Conservation (phyloP, 495 filamentous ascomycete genomes). For the Apiosordaria backusii region DNA sequence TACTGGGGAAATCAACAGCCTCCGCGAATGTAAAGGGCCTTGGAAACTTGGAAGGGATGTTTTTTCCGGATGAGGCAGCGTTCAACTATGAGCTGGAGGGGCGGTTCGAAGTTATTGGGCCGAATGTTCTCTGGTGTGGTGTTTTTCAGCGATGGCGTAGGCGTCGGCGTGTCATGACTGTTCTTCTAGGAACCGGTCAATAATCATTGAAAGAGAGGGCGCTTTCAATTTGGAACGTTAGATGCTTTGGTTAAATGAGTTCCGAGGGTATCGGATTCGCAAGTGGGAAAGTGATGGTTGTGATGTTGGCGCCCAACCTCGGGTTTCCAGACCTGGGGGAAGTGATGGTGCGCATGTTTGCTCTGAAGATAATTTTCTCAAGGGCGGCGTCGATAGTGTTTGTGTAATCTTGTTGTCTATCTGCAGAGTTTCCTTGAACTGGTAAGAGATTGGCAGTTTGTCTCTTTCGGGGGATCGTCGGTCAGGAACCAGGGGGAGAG, state of each 20-base stretch:
- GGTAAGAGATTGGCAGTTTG: neutral
- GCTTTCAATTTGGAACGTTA: neutral
- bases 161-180: neutral
- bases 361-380: neutral
- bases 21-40: neutral
- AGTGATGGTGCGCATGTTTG: neutral
- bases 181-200: neutral
- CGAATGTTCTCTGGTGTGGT: neutral
- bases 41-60: neutral
- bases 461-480: neutral
- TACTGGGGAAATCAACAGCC: constrained; percentile 16
- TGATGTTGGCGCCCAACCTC: neutral
- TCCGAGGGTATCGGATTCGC: too few relatives aligned
- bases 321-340: neutral
- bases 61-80: neutral
- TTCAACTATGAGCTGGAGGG: neutral
- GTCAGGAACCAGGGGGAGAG: neutral
- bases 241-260: too few relatives aligned
- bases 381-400: neutral
- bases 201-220: neutral
- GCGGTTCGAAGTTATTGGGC: neutral
- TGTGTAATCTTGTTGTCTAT: neutral
- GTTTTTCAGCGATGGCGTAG: neutral
- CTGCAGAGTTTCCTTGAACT: neutral
- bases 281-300: neutral